These are phyloP conservation scores for Rhododendron griersonianum DNA, from an alignment of 148 eudicot species.

Conservation along the genomic window DNA sequence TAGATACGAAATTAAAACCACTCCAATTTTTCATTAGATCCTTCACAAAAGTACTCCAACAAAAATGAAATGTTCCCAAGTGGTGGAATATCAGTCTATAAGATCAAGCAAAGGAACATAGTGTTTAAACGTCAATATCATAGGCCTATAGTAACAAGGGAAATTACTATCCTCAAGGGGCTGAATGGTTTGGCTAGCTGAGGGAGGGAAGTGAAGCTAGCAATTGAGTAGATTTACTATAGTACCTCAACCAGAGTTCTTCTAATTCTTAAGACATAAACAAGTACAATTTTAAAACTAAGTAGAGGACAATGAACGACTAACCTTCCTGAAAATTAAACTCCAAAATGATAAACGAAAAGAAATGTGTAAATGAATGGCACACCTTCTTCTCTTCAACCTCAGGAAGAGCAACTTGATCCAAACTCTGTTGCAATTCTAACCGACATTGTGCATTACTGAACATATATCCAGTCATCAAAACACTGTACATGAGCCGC, in stretches of 20 bases:
- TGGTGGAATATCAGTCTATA: background rate
- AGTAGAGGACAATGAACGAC: background rate
- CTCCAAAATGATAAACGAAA: background rate
- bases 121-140: background rate
- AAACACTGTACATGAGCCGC: conserved; percentile 86
- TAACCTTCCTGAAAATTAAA: background rate
- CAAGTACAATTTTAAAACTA: background rate
- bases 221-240: background rate
- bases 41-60: background rate
- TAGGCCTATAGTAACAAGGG: background rate
- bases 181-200: background rate
- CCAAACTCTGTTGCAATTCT: conserved; percentile 81
- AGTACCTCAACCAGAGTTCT: background rate
- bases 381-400: conserved; percentile 57
- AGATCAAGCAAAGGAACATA: background rate
- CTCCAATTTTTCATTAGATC: background rate
- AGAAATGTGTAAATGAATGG: background rate
- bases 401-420: conserved; percentile 82
- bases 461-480: conserved; percentile 97
- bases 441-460: conserved; percentile 78
- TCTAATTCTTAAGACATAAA: no score
- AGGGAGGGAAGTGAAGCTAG: background rate
- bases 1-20: background rate
- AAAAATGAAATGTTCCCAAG: background rate
- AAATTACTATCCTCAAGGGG: background rate